A percentile compares a stretch with the other conserved stretches of the same genome.
These are phyloP conservation scores for Alternaria incomplexa DNA, from an alignment of 2,329 filamentous ascomycete species.

Conservation along the genomic window DNA sequence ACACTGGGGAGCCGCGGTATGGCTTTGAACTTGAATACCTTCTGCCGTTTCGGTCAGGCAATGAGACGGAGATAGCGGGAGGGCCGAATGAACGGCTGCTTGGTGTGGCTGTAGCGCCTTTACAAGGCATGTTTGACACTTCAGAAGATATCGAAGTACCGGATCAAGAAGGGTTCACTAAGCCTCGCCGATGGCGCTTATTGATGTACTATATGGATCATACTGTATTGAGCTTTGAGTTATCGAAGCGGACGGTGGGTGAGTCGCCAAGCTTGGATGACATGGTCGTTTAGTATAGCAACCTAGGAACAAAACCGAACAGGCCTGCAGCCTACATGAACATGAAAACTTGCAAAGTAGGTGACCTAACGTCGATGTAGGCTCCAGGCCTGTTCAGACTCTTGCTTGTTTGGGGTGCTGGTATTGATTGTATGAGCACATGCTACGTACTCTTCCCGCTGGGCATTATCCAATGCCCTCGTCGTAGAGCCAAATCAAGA, in stretches of 20 bases:
- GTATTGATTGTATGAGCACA: not conserved
- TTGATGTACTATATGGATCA: slow-evolving; percentile 76
- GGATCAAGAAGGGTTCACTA: not conserved
- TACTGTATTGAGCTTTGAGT: slow-evolving; percentile 72
- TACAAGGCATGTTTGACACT: slow-evolving; percentile 54
- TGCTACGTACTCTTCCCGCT: not conserved
- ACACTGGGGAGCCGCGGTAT: slow-evolving; percentile 51
- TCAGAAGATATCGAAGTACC: not conserved
- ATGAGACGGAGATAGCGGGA: slow-evolving; percentile 10
- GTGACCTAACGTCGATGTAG: not conserved
- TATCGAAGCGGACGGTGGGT: slow-evolving; percentile 46
- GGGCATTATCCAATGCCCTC: not conserved
- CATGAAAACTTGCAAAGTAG: not conserved
- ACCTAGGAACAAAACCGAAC: not conserved
- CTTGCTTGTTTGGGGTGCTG: not conserved
- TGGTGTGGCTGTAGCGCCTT: slow-evolving; percentile 71
- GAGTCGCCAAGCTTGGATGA: slow-evolving; percentile 22
- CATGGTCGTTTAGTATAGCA: slow-evolving; percentile 27
- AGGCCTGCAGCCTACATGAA: not conserved
- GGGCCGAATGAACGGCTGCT: slow-evolving; percentile 55
- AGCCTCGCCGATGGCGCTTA: slow-evolving; percentile 63
- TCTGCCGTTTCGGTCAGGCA: slow-evolving; percentile 52
- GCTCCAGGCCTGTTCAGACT: not conserved
- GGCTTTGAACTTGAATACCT: slow-evolving; percentile 63
- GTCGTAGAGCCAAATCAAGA: not conserved